Evolutionary conservation across 345 rosid genomes (phyloP), one percentile per base, ranked within the genome.

Genomic region (Eucalyptus victrix): DNA sequence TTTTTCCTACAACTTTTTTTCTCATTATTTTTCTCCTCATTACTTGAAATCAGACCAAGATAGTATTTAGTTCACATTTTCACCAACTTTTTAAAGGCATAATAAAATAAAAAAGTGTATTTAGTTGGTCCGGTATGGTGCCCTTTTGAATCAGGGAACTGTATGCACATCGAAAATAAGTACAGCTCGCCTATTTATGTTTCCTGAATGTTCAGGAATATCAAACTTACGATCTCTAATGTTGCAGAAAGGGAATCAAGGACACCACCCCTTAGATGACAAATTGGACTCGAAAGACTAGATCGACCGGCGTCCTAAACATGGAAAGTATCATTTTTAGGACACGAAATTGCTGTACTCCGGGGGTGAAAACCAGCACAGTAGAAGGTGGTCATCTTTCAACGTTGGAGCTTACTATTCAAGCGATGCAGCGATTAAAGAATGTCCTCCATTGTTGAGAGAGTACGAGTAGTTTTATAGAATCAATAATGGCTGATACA

Each of bases 91-190:
- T 53, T 53, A 3, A 19, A 53, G 11, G 2, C 10, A 3, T 53
- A 53, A 19, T 53, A 53, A 53, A 3, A 53, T 8, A 53, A 53
- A 51, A 53, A 19, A 19, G 2, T 53, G 2, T 8, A 53, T 53
- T 53, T 3, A 53, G 56, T 53, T 53, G 24, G 10, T 53, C 56
- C 10, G 9, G 2, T 53, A 0, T 0, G 2, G 4, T 53, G 1
- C 24, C 2, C 24, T 2, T 53, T 53, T 53, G 9, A 53, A 53
- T 1, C 58, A 0, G 24, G 10, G 58, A 3, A 53, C 10, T 4
- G 4, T 15, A 65, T 8, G 40, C 21, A 8, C 80, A 34, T 69
- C 13, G 24, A 69, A 69, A 34, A 11, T 26, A 60, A 12, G n/a
- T 60, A 26, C 67, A 26, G 2, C 67, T 60, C n/a, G 15, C 1